Percentiles rank a stretch among this genome's conserved stretches.
phyloP scores from a whole-genome alignment of 2,329 filamentous ascomycete genomes.

The Emmonsiellopsis sp. region DNA sequence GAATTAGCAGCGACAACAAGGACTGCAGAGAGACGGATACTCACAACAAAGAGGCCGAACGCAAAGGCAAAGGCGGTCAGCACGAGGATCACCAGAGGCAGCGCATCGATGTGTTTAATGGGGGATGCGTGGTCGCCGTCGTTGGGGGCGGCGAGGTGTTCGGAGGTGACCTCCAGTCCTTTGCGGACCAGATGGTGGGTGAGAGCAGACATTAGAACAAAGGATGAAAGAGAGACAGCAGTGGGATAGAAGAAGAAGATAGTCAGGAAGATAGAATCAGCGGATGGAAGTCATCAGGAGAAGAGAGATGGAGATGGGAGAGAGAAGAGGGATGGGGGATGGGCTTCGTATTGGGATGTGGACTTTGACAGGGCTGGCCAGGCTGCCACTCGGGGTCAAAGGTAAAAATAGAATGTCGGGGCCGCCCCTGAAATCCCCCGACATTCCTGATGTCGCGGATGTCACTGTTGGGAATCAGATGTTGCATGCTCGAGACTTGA shows the following conservation, averaged over 20 bases:
- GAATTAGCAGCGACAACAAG: background rate
- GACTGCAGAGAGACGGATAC: too few species aligned
- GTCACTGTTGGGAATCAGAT: too few species aligned
- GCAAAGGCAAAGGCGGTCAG: constrained; percentile 17
- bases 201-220: constrained; percentile 19
- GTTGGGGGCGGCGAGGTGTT: constrained; percentile 13
- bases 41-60: too few species aligned
- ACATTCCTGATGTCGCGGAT: too few species aligned
- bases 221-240: background rate
- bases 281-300: background rate
- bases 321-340: background rate
- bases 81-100: constrained; percentile 17
- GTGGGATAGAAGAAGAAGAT: background rate
- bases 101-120: constrained; percentile 17
- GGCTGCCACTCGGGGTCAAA: too few species aligned
- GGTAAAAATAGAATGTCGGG: too few species aligned
- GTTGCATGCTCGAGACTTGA: too few species aligned
- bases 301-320: background rate
- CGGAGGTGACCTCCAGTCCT: constrained; percentile 23
- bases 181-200: constrained; percentile 25
- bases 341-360: background rate
- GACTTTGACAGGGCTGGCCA: too few species aligned
- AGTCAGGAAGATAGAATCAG: background rate
- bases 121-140: constrained; percentile 10
- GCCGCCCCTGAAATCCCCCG: too few species aligned